phyloP scores from a whole-genome alignment of 371 early-diverging fungal genomes.

The Zopfochytrium polystomum region DNA sequence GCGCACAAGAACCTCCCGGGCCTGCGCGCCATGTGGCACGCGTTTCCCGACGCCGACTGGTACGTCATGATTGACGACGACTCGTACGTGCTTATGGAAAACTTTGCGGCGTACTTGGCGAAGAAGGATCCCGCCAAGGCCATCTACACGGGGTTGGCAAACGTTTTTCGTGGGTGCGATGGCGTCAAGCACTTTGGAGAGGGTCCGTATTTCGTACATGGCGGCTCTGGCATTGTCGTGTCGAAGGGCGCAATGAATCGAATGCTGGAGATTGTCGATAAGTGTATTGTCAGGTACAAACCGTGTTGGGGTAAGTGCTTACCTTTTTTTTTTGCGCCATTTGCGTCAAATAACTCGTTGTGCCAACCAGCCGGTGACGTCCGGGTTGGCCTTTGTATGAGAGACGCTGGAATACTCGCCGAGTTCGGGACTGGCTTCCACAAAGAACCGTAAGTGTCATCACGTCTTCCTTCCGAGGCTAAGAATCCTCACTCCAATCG shows the following conservation, averaged over 20 bases:
- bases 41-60: conserved; percentile 52
- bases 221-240: conserved; percentile 53
- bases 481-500: neutral
- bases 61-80: conserved; percentile 57
- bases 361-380: conserved; percentile 44
- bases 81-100: conserved; percentile 46
- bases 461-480: neutral
- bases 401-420: conserved; percentile 44
- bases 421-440: conserved; percentile 20
- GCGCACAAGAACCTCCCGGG: conserved; percentile 54
- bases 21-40: conserved; percentile 32
- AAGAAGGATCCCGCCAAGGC: conserved; percentile 24
- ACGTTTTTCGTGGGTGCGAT: conserved; percentile 46
- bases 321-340: neutral
- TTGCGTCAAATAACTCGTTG: neutral
- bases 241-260: conserved; percentile 41
- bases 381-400: conserved; percentile 47
- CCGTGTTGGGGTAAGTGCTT: conserved; percentile 51
- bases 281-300: conserved; percentile 45
- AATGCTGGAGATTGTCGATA: conserved; percentile 29
- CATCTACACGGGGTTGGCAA: conserved; percentile 37
- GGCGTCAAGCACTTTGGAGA: conserved; percentile 43
- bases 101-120: conserved; percentile 29
- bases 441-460: conserved; percentile 21
- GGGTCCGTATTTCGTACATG: conserved; percentile 49